These are phyloP conservation scores for Suhomyces taliae DNA, from an alignment of 1,139 yeast species.

Conservation along the genomic window DNA sequence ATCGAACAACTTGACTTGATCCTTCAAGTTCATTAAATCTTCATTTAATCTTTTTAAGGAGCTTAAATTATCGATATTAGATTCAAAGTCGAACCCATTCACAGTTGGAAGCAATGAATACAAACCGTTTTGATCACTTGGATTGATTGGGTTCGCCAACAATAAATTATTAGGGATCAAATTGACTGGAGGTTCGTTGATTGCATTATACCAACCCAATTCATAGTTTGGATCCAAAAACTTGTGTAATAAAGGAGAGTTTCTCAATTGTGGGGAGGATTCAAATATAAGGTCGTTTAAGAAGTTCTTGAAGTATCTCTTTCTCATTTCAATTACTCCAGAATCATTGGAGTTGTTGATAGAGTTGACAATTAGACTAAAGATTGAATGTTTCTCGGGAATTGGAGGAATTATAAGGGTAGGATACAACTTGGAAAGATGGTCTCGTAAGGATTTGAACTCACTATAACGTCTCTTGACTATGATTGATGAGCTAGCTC, in stretches of 20 bases:
- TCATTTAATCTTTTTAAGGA: conserved; percentile 37
- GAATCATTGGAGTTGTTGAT: conserved; percentile 40
- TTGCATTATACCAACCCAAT: conserved; percentile 47
- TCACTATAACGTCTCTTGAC: conserved; percentile 56
- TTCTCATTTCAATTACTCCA: conserved; percentile 43
- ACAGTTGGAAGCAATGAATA: conserved; percentile 43
- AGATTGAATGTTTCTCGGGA: conserved; percentile 57
- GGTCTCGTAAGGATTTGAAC: conserved; percentile 51
- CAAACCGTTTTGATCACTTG: conserved; percentile 48
- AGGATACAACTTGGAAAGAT: conserved; percentile 47
- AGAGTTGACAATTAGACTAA: conserved; percentile 42
- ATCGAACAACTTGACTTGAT: conserved; percentile 36
- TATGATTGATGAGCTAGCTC: conserved; percentile 20
- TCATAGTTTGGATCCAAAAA: conserved; percentile 52
- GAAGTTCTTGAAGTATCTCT: conserved; percentile 39
- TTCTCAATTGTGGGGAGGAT: conserved; percentile 24
- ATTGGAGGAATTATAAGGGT: conserved; percentile 55
- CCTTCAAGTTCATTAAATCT: conserved; percentile 35
- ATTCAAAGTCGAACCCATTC: conserved; percentile 36
- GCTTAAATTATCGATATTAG: conserved; percentile 34
- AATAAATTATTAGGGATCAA: conserved; percentile 41
- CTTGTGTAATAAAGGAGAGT: conserved; percentile 39
- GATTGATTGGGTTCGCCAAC: conserved; percentile 46
- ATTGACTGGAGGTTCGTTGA: conserved; percentile 47
- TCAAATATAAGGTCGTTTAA: conserved; percentile 37